Conservation (phyloP, 306 rosid genomes). For the Gastrolobium villosum region DNA sequence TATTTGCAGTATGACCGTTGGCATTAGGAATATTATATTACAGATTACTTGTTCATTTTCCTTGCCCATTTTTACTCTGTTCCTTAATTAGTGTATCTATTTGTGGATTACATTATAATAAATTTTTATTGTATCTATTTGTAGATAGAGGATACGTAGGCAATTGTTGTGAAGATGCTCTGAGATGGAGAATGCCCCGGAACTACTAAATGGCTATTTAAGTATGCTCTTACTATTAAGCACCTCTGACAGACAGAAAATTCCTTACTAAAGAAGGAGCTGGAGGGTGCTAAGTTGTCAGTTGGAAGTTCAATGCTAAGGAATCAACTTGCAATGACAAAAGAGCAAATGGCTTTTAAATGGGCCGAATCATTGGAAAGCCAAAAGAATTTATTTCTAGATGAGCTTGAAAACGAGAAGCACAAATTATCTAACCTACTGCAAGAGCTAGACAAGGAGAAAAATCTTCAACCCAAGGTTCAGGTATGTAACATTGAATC, state of each 20-base stretch:
- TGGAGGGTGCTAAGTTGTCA: constrained; percentile 53
- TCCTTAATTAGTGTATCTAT: no score
- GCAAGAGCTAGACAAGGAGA: constrained; percentile 55
- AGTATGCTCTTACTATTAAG: no score
- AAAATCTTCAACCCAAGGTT: constrained; percentile 47
- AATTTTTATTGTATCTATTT: no score
- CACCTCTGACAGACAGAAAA: constrained; percentile 57
- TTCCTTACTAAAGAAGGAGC: constrained; percentile 55
- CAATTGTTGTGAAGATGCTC: constrained; percentile 58
- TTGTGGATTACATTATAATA: no score
- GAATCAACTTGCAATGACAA: constrained; percentile 56
- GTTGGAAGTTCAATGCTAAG: constrained; percentile 53
- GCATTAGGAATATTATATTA: no score
- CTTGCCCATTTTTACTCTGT: no score
- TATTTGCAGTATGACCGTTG: no score
- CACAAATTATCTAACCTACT: constrained; percentile 52
- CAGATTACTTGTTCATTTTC: no score
- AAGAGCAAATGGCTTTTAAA: constrained; percentile 57
- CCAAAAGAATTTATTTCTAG: constrained; percentile 54
- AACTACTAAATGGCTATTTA: constrained; percentile 55
- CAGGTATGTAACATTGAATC: constrained; percentile 62
- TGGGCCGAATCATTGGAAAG: constrained; percentile 59
- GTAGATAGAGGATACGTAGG: no score
- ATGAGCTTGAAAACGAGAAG: constrained; percentile 63
- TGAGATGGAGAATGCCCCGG: constrained; percentile 67